Percentiles rank a stretch among this genome's conserved stretches.
phyloP scores from a whole-genome alignment of 371 early-diverging fungal genomes.

The Gilbertella persicaria region DNA sequence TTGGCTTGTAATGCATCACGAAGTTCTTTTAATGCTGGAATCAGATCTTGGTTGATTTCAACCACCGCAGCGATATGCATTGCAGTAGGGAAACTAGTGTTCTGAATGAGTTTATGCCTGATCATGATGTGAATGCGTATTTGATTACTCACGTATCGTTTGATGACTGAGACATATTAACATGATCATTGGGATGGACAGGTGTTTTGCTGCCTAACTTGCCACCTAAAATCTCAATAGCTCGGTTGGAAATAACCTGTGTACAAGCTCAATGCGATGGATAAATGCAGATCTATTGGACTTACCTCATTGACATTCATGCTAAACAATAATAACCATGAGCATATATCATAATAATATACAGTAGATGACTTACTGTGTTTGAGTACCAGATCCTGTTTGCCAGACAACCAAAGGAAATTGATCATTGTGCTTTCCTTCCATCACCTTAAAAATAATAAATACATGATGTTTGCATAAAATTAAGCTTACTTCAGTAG shows the following conservation, averaged over 20 bases:
- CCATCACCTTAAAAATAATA: slow-evolving; percentile 81
- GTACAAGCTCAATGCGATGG: not conserved
- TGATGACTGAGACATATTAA: slow-evolving; percentile 95
- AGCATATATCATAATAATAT: not conserved
- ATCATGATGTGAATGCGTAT: not conserved
- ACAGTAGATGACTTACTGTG: slow-evolving; percentile 56
- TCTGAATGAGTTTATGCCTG: not conserved
- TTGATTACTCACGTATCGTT: slow-evolving; percentile 78
- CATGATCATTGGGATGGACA: slow-evolving; percentile 97
- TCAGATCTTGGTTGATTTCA: slow-evolving; percentile 75
- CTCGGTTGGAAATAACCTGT: slow-evolving; percentile 92
- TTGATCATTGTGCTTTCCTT: slow-evolving; percentile 84
- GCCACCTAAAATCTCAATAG: slow-evolving; percentile 92
- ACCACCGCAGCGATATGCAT: slow-evolving; percentile 94
- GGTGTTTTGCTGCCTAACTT: slow-evolving; percentile 87
- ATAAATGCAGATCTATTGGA: not conserved
- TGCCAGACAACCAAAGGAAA: slow-evolving; percentile 97
- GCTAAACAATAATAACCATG: slow-evolving; percentile 13
- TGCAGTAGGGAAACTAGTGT: slow-evolving; percentile 95
- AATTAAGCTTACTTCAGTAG: slow-evolving; percentile 65
- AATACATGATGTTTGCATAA: too few relatives aligned
- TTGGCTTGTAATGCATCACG: slow-evolving; percentile 76
- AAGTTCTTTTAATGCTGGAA: slow-evolving; percentile 79
- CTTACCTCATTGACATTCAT: slow-evolving; percentile 88
- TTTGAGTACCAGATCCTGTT: slow-evolving; percentile 98